Evolutionary conservation across 345 rosid species (phyloP).

Genomic region (Combretum micranthum): DNA sequence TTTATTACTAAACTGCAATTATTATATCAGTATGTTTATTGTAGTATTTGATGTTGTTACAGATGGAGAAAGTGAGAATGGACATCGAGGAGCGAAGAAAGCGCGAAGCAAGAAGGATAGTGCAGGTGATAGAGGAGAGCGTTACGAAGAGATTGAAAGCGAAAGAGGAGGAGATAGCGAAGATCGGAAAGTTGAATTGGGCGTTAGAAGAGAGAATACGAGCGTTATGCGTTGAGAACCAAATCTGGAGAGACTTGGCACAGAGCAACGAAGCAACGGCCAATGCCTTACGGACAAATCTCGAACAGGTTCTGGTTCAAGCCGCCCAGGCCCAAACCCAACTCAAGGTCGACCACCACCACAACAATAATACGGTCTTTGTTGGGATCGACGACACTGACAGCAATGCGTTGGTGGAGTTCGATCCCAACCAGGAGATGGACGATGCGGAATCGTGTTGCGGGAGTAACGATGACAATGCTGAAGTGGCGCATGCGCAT

Average conservation of each 20-base stretch:
- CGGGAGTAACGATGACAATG: constrained; percentile 4
- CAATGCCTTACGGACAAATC: constrained; percentile 6
- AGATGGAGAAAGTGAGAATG: constrained; percentile 8
- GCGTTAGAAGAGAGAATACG: constrained; percentile 7
- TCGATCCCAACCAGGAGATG: neutral
- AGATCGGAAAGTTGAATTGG: constrained; percentile 7
- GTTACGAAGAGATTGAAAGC: constrained; percentile 7
- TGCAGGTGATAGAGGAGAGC: neutral
- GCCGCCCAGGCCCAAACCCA: neutral
- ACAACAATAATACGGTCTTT: no score
- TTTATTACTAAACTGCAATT: no score
- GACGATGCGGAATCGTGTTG: constrained; percentile 14
- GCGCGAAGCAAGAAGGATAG: constrained; percentile 3
- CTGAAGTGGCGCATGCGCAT: no score
- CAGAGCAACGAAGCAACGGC: constrained; percentile 8
- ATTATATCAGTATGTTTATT: no score
- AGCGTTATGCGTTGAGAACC: constrained; percentile 13
- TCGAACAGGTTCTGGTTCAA: constrained; percentile 10
- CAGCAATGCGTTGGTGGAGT: neutral
- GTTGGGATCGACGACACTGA: neutral
- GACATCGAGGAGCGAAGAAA: constrained; percentile 5
- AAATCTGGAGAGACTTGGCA: constrained; percentile 9
- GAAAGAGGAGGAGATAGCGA: constrained; percentile 7
- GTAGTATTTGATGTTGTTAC: neutral
- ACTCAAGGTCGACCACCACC: neutral